Evolutionary conservation across 2,329 filamentous ascomycete genomes (phyloP), one percentile per base, ranked within the genome.

Genomic region (Pseudogymnoascus verrucosus): DNA sequence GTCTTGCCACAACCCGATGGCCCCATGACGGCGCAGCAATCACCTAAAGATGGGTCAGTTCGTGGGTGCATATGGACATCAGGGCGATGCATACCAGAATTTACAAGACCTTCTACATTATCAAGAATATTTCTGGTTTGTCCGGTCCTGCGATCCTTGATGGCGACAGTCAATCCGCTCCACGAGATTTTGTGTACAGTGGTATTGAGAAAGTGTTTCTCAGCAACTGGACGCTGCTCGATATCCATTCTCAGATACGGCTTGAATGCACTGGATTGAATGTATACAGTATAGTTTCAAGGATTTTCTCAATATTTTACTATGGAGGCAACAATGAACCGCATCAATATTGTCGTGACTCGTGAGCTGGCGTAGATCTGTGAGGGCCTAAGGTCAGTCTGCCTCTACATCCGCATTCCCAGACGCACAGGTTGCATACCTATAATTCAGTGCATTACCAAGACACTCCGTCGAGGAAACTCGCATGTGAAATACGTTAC

Each of bases 1-100:
- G 90, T 93, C 74, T 95, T 95, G 60, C 90, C 90, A 65, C 84
- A 80, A 12, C 81, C 82, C 14, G 78, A 85, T 7, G 89, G 89
- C 19, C 90, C 90, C 89, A 93, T 92, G 60, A 93, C 76, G 44
- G 90, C 90, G 36, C 36, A 37, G 36, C 36, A 37, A 6, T 37
- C 36, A 37, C 36, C 36, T 37, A 37, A 37, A 37, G 36, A 4
- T 37, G 36, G 5, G 36, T 37, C 36, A 37, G 36, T 37, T 37
- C 5, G 36, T 37, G 4, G 12, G 4, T 37, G 36, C 36, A 37
- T 37, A 37, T 6, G 36, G 36, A 37, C 36, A 6, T 5, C 36
- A 37, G 12, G 3, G 36, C 11, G 36, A n/a, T 37, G 12, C 36
- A 6, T 5, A 37, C 36, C 36, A n/a, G 36, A n/a, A 5, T 37